These are phyloP conservation scores for Xylariaceae sp. DNA, from an alignment of 2,329 filamentous ascomycete species.

Conservation along the genomic window DNA sequence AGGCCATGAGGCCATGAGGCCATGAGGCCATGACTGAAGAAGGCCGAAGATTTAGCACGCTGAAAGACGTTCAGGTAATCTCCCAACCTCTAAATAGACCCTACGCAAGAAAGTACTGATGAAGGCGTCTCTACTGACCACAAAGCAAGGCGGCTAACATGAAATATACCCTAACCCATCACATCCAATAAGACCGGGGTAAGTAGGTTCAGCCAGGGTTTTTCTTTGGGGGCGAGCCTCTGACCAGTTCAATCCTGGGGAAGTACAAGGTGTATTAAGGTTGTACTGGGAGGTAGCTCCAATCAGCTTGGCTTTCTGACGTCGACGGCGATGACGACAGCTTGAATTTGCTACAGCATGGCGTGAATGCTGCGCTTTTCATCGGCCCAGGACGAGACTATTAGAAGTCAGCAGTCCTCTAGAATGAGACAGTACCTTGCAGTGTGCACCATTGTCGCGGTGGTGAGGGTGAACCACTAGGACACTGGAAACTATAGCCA, in stretches of 20 bases:
- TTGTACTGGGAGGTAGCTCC: neutral
- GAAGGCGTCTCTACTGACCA: neutral
- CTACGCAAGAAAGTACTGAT: no score
- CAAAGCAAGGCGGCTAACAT: conserved; percentile 12
- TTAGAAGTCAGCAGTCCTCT: conserved; percentile 5
- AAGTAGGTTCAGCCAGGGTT: conserved; percentile 8
- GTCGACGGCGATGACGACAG: conserved; percentile 11
- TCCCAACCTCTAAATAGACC: neutral
- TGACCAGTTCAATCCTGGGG: conserved; percentile 12
- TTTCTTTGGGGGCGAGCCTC: conserved; percentile 20
- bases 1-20: no score
- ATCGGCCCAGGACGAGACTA: conserved; percentile 11
- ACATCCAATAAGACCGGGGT: conserved; percentile 24
- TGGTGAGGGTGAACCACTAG: conserved; percentile 21
- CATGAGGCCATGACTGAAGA: no score
- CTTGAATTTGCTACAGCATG: neutral
- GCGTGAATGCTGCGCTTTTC: conserved; percentile 13
- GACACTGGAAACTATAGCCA: conserved; percentile 14
- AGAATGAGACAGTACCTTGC: conserved; percentile 23
- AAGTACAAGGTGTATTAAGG: neutral
- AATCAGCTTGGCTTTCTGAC: conserved; percentile 5
- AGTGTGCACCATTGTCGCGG: conserved; percentile 11
- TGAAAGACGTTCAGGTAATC: conserved; percentile 3
- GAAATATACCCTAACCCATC: conserved; percentile 30
- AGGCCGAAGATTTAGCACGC: no score